phyloP scores from a whole-genome alignment of 805 yeast genomes.

The Cyberlindnera euphorbiae region DNA sequence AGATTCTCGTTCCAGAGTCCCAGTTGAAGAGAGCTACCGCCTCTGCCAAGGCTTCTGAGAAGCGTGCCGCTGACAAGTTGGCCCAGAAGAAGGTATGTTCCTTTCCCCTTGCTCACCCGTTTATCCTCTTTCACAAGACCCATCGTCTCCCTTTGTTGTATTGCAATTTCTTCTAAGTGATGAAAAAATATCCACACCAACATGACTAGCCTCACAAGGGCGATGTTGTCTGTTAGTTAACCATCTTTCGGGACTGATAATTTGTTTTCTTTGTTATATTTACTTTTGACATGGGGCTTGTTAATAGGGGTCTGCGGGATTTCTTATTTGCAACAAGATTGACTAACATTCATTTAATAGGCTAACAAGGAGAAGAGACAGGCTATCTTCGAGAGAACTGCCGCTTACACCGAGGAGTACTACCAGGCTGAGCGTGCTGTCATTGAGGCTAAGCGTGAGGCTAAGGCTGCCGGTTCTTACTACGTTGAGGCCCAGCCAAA shows the following conservation, averaged over 20 bases:
- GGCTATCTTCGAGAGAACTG: slow-evolving; percentile 87
- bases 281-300: too few relatives aligned
- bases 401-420: slow-evolving; percentile 95
- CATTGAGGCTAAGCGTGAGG: slow-evolving; percentile 84
- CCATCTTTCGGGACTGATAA: slow-evolving; percentile 77
- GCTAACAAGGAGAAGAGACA: slow-evolving; percentile 55
- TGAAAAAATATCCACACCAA: slow-evolving; percentile 46
- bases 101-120: neutral
- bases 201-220: slow-evolving; percentile 55
- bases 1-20: slow-evolving; percentile 69
- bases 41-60: slow-evolving; percentile 70
- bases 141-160: too few relatives aligned
- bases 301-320: too few relatives aligned
- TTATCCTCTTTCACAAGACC: too few relatives aligned
- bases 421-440: slow-evolving; percentile 86
- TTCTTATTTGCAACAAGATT: too few relatives aligned
- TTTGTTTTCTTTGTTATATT: too few relatives aligned
- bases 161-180: slow-evolving; percentile 31
- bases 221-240: slow-evolving; percentile 66
- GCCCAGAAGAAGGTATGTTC: slow-evolving; percentile 78
- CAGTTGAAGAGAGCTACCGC: slow-evolving; percentile 78
- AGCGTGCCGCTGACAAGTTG: slow-evolving; percentile 74
- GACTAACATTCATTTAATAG: slow-evolving; percentile 32
- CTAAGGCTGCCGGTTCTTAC: slow-evolving; percentile 91
- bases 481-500: slow-evolving; percentile 93